A percentile compares a stretch with the other conserved stretches of the same genome.
These are phyloP conservation scores for Neurospora sp. DNA, from an alignment of 2,329 filamentous ascomycete genomes.

Conservation along the genomic window DNA sequence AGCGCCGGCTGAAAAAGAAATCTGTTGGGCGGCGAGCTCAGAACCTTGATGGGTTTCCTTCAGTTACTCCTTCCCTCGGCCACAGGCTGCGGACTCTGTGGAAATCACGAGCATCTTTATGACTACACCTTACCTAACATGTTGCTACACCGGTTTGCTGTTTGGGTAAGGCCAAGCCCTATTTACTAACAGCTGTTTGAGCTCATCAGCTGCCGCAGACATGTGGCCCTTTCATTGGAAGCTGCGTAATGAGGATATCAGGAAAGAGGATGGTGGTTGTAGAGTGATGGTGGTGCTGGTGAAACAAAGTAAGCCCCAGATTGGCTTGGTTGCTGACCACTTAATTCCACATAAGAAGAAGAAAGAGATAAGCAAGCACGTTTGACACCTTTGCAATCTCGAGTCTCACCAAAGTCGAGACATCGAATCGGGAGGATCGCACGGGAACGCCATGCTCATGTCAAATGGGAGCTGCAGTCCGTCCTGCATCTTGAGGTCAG, in stretches of 20 bases:
- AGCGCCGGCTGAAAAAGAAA: background rate
- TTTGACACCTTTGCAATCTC: background rate
- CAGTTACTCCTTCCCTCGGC: background rate
- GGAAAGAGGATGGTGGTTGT: background rate
- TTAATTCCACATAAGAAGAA: background rate
- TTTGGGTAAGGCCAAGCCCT: background rate
- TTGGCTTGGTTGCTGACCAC: background rate
- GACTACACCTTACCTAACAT: background rate
- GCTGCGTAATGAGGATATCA: conserved; percentile 1
- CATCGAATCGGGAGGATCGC: background rate
- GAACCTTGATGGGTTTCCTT: background rate
- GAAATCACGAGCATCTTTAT: background rate
- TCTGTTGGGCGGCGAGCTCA: background rate
- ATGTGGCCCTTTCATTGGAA: conserved; percentile 10
- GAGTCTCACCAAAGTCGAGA: background rate
- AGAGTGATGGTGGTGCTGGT: background rate
- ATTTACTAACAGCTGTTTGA: background rate
- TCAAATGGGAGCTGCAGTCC: conserved; percentile 9
- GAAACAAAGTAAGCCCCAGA: background rate
- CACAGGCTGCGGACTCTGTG: background rate
- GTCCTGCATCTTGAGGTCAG: background rate
- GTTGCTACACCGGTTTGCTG: background rate
- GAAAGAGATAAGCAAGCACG: background rate
- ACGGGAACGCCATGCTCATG: background rate
- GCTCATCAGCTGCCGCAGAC: conserved; percentile 11